Conservation (phyloP, 2,329 filamentous ascomycete species). For the Hymenoscyphus infarciens region DNA sequence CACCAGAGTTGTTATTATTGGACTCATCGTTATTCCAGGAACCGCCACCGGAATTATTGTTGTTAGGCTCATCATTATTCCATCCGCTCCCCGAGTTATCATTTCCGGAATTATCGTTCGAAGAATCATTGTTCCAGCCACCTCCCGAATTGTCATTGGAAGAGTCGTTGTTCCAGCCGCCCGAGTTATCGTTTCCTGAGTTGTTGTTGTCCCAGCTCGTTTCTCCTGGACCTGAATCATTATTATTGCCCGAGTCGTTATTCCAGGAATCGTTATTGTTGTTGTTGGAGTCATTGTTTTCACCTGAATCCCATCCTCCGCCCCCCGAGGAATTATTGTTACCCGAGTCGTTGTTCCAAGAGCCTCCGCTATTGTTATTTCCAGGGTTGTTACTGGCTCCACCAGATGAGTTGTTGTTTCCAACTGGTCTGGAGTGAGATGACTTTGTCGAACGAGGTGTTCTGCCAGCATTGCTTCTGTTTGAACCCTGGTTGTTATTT, state of each 20-base stretch:
- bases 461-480: constrained; percentile 9
- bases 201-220: constrained; percentile 5
- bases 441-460: neutral
- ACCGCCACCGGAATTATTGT: neutral
- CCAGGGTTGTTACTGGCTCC: constrained; percentile 15
- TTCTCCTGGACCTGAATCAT: constrained; percentile 4
- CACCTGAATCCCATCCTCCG: neutral
- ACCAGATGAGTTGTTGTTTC: constrained; percentile 7
- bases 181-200: constrained; percentile 7
- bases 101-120: constrained; percentile 8
- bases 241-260: constrained; percentile 8
- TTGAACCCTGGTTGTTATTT: constrained; percentile 12
- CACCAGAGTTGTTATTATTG: constrained; percentile 4
- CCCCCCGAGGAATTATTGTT: constrained; percentile 8
- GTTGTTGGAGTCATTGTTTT: constrained; percentile 10
- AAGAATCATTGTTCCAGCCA: constrained; percentile 7
- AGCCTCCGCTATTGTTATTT: constrained; percentile 1
- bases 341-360: constrained; percentile 3
- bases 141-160: constrained; percentile 11
- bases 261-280: constrained; percentile 13
- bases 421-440: neutral
- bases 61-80: constrained; percentile 7
- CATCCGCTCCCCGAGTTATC: constrained; percentile 12
- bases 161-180: neutral
- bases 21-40: constrained; percentile 6